These are phyloP conservation scores for Anisodus tanguticus DNA, from an alignment of 257 asterid species.

Conservation along the genomic window DNA sequence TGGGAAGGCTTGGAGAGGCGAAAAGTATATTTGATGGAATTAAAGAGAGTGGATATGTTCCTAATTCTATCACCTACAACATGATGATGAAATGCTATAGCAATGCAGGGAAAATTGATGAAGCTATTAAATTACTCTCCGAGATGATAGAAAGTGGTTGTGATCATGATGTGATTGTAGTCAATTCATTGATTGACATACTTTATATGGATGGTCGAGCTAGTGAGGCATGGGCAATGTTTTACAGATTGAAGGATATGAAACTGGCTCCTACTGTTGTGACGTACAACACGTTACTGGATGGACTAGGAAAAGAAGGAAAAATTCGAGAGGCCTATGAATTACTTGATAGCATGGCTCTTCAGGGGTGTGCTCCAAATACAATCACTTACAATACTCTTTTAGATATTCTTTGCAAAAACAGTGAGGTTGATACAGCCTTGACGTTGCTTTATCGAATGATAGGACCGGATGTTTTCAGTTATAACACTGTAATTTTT, in stretches of 20 bases:
- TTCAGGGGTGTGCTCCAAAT: slow-evolving; percentile 72
- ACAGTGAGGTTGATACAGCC: slow-evolving; percentile 72
- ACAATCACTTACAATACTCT: slow-evolving; percentile 83
- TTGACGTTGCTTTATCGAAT: slow-evolving; percentile 66
- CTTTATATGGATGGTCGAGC: slow-evolving; percentile 83
- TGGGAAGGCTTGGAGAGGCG: slow-evolving; percentile 83
- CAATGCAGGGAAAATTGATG: slow-evolving; percentile 72
- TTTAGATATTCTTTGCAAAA: slow-evolving; percentile 85
- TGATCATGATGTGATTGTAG: slow-evolving; percentile 71
- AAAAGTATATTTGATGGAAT: slow-evolving; percentile 70
- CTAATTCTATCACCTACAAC: slow-evolving; percentile 90
- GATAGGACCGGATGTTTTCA: slow-evolving; percentile 78
- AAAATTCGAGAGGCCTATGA: slow-evolving; percentile 65
- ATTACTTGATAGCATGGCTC: slow-evolving; percentile 71
- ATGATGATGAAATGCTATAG: slow-evolving; percentile 95
- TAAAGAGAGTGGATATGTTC: slow-evolving; percentile 69
- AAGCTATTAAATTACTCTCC: slow-evolving; percentile 66
- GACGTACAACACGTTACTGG: slow-evolving; percentile 87
- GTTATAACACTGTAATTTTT: slow-evolving; percentile 77
- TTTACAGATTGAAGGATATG: slow-evolving; percentile 73
- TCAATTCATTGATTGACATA: slow-evolving; percentile 83
- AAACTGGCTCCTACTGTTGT: slow-evolving; percentile 84
- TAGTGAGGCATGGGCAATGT: slow-evolving; percentile 82
- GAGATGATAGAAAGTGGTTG: slow-evolving; percentile 77
- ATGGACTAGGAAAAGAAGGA: slow-evolving; percentile 90